Evolutionary conservation across 192 early-diverging fungal species (phyloP).

Genomic region (Bifiguratus adelaidae): DNA sequence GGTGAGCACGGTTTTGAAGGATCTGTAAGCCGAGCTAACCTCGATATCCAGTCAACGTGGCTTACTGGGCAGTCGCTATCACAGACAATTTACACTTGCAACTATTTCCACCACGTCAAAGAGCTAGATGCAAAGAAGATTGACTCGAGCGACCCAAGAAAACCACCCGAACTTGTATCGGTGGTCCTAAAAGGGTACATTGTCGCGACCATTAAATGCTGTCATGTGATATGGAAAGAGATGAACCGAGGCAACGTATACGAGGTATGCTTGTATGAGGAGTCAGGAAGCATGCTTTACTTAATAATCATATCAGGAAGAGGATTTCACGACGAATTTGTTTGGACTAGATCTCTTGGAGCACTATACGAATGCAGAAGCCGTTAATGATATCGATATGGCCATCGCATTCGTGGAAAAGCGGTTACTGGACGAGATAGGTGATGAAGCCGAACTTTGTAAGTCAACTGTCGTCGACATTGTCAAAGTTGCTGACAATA

Average conservation of each 20-base stretch:
- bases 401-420: neutral
- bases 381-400: constrained; percentile 23
- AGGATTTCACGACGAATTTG: constrained; percentile 46
- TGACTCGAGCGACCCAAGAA: neutral
- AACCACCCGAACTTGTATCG: constrained; percentile 22
- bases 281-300: neutral
- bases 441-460: neutral
- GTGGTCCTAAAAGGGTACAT: constrained; percentile 33
- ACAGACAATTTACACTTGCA: constrained; percentile 45
- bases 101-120: constrained; percentile 31
- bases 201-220: constrained; percentile 33
- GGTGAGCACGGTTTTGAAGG: constrained; percentile 11
- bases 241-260: constrained; percentile 45
- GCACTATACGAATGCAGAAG: constrained; percentile 17
- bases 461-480: constrained; percentile 1
- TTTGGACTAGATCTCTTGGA: constrained; percentile 38
- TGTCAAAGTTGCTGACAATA: neutral
- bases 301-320: constrained; percentile 33
- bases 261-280: constrained; percentile 16
- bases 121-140: neutral
- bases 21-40: neutral
- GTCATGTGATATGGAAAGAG: constrained; percentile 37
- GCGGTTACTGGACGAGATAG: neutral
- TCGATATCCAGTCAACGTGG: constrained; percentile 40
- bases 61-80: constrained; percentile 46